Evolutionary conservation across 148 eudicot species (phyloP).

Genomic region (Polygonum maritimum): DNA sequence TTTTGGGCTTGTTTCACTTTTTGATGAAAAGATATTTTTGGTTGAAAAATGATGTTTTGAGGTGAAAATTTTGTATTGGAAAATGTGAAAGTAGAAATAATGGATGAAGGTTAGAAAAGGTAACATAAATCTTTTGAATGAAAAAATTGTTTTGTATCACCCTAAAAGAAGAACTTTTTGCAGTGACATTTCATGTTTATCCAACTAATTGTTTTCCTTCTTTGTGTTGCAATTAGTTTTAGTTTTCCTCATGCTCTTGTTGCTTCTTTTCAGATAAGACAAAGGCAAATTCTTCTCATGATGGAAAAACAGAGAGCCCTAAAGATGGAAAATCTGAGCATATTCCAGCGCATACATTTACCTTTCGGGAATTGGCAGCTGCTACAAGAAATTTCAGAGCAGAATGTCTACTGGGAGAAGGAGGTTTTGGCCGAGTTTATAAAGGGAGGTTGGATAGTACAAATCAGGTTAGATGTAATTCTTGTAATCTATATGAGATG

Average conservation of each 20-base stretch:
- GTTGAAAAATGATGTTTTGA: too few relatives aligned
- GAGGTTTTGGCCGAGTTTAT: constrained; percentile 54
- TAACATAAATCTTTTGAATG: too few relatives aligned
- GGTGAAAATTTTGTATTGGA: too few relatives aligned
- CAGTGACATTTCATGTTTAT: not conserved
- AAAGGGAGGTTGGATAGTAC: constrained; percentile 44
- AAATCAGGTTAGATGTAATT: constrained; percentile 29
- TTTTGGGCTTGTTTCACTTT: too few relatives aligned
- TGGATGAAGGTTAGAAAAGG: too few relatives aligned
- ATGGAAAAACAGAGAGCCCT: constrained; percentile 29
- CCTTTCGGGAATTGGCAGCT: constrained; percentile 52
- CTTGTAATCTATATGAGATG: not conserved
- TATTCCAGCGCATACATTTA: constrained; percentile 49
- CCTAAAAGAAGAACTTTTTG: not conserved
- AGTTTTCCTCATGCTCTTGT: not conserved
- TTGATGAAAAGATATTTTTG: too few relatives aligned
- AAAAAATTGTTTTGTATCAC: too few relatives aligned
- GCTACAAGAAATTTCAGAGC: constrained; percentile 52
- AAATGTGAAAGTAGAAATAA: too few relatives aligned
- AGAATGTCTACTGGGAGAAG: constrained; percentile 52
- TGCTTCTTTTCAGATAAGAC: constrained; percentile 27
- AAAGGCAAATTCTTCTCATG: constrained; percentile 27
- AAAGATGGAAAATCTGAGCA: constrained; percentile 42
- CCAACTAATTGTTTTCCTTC: not conserved
- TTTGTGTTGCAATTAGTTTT: not conserved